phyloP scores from a whole-genome alignment of 208 protist species.

The Strigomonas culicis region DNA sequence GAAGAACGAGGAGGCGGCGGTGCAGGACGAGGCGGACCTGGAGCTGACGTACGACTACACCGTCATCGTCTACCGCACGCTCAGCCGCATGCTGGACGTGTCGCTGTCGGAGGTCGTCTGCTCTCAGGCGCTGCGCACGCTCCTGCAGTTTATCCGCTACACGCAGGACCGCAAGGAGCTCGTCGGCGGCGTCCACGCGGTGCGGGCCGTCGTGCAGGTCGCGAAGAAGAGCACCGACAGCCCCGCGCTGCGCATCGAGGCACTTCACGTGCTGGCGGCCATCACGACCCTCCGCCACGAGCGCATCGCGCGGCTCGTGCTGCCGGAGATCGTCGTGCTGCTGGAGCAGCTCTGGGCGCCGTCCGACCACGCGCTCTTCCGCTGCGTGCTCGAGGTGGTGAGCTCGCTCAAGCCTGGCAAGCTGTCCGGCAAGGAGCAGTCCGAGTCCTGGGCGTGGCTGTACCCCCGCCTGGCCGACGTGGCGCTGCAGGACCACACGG shows the following conservation, averaged over 20 bases:
- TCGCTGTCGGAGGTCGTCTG: slow-evolving; percentile 81
- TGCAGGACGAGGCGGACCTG: slow-evolving; percentile 81
- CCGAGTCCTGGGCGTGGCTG: slow-evolving; percentile 87
- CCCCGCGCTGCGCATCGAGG: slow-evolving; percentile 77
- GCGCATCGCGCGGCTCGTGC: slow-evolving; percentile 71
- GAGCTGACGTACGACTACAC: slow-evolving; percentile 91
- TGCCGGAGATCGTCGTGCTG: slow-evolving; percentile 88
- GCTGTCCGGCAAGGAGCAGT: slow-evolving; percentile 88
- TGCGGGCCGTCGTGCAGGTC: slow-evolving; percentile 77
- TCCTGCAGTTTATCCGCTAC: slow-evolving; percentile 82
- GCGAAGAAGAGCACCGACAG: slow-evolving; percentile 71
- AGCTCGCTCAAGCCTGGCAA: slow-evolving; percentile 87
- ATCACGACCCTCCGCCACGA: slow-evolving; percentile 83
- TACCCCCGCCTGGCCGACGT: slow-evolving; percentile 89
- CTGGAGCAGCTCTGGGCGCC: slow-evolving; percentile 86
- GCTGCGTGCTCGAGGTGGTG: slow-evolving; percentile 81
- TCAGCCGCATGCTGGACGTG: slow-evolving; percentile 84
- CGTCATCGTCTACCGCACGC: slow-evolving; percentile 87
- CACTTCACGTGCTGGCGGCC: slow-evolving; percentile 76
- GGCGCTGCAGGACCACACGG: slow-evolving; percentile 81
- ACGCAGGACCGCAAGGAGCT: slow-evolving; percentile 80
- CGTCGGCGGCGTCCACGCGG: slow-evolving; percentile 80
- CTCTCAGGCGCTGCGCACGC: slow-evolving; percentile 73
- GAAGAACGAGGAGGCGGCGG: slow-evolving; percentile 61
- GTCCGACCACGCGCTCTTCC: slow-evolving; percentile 77